These are phyloP conservation scores for Aspergillus clavatus DNA, from an alignment of 2,329 filamentous ascomycete genomes.

Conservation along the genomic window DNA sequence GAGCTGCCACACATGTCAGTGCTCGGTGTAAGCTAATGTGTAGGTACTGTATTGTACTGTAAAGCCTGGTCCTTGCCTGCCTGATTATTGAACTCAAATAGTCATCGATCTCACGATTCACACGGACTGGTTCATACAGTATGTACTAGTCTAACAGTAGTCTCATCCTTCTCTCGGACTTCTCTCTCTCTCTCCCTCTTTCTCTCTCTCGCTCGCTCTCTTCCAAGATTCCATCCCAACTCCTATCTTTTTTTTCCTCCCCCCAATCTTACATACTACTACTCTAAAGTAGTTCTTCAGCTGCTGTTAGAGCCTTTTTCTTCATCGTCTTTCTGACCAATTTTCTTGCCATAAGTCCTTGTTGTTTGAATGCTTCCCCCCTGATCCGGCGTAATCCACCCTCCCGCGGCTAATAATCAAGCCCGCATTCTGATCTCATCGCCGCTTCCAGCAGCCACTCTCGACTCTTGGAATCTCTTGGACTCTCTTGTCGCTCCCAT, in stretches of 20 bases:
- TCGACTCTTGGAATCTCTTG: conserved; percentile 9
- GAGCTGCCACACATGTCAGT: too few relatives aligned
- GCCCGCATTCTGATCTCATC: conserved; percentile 23
- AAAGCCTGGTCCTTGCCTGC: too few relatives aligned
- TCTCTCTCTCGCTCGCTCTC: not conserved
- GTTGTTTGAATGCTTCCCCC: too few relatives aligned
- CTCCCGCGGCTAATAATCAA: conserved; percentile 17
- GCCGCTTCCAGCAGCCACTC: conserved; percentile 14
- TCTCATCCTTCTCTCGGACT: conserved; percentile 9
- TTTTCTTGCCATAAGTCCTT: not conserved
- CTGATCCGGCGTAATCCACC: conserved; percentile 7
- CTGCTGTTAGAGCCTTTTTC: not conserved
- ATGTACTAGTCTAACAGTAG: not conserved
- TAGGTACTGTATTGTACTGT: too few relatives aligned
- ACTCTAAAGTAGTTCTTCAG: not conserved
- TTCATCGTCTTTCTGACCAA: not conserved
- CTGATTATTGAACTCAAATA: conserved; percentile 7
- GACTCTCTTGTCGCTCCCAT: conserved; percentile 25
- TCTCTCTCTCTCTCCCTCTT: conserved; percentile 3
- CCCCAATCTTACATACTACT: not conserved
- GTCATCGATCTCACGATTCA: conserved; percentile 5
- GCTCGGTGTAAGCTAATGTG: too few relatives aligned
- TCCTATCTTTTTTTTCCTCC: conserved; percentile 1
- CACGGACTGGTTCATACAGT: too few relatives aligned
- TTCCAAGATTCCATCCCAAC: too few relatives aligned